A percentile compares a stretch with the other conserved stretches of the same genome.
These are phyloP conservation scores for Pseudocercospora pini-densiflorae DNA, from an alignment of 2,329 filamentous ascomycete species.

Conservation along the genomic window DNA sequence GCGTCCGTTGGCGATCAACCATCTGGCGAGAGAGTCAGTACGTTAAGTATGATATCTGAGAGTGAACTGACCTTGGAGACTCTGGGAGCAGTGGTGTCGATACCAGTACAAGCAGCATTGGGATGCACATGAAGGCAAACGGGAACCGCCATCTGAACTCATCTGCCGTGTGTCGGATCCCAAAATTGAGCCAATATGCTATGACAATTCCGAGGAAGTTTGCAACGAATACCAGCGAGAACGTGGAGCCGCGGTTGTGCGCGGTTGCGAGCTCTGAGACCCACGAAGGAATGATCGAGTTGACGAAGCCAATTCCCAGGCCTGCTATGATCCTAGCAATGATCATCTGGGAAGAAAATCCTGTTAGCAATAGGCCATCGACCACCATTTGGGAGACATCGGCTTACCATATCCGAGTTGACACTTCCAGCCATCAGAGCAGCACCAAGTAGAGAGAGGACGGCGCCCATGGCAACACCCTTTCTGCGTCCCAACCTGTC, in stretches of 20 bases:
- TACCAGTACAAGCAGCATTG: slow-evolving; percentile 46
- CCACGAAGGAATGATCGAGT: slow-evolving; percentile 30
- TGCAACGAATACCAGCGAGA: slow-evolving; percentile 33
- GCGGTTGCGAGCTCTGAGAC: slow-evolving; percentile 31
- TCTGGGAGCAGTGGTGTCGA: slow-evolving; percentile 13
- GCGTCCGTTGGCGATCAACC: slow-evolving; percentile 45
- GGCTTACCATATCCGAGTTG: slow-evolving; percentile 34
- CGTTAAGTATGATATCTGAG: background rate
- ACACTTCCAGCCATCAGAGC: slow-evolving; percentile 31
- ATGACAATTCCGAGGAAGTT: slow-evolving; percentile 39
- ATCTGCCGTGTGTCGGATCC: slow-evolving; percentile 28
- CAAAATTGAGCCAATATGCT: slow-evolving; percentile 35
- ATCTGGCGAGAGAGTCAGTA: slow-evolving; percentile 26
- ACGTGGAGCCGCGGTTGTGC: slow-evolving; percentile 26
- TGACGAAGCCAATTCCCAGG: slow-evolving; percentile 33
- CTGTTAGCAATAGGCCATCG: background rate
- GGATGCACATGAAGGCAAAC: slow-evolving; percentile 48
- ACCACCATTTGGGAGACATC: background rate
- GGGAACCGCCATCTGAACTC: slow-evolving; percentile 34
- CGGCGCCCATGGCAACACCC: slow-evolving; percentile 33
- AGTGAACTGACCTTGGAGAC: slow-evolving; percentile 13
- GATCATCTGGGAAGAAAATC: slow-evolving; percentile 6
- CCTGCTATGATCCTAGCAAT: slow-evolving; percentile 32
- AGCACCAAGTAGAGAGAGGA: slow-evolving; percentile 36
- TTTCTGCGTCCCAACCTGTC: slow-evolving; percentile 37